These are phyloP conservation scores for Termitomyces eurrhizus DNA, from an alignment of 768 basidiomycete species.

Conservation along the genomic window DNA sequence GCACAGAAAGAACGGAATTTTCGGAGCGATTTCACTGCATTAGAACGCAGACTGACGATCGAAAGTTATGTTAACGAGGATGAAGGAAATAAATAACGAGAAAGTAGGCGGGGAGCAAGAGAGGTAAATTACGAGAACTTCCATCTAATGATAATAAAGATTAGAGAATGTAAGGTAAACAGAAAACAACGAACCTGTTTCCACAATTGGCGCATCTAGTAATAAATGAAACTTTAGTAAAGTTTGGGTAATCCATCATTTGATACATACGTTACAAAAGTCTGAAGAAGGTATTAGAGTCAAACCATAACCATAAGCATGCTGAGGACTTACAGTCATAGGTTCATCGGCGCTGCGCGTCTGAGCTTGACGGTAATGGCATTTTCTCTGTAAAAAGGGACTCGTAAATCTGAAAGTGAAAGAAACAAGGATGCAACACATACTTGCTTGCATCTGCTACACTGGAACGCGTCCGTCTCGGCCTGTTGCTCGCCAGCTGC, in stretches of 20 bases:
- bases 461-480: slow-evolving; percentile 98
- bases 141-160: slow-evolving; percentile 24
- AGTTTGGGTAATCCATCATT: background rate
- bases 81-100: background rate
- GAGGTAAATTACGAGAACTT: slow-evolving; percentile 34
- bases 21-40: background rate
- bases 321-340: slow-evolving; percentile 72
- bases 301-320: background rate
- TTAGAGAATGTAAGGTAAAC: background rate
- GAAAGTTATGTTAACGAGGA: background rate
- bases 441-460: slow-evolving; percentile 88
- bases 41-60: background rate
- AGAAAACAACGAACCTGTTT: slow-evolving; percentile 24
- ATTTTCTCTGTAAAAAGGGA: slow-evolving; percentile 55
- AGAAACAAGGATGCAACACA: slow-evolving; percentile 11
- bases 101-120: background rate
- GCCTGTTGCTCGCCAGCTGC: slow-evolving; percentile 88
- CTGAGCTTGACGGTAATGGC: slow-evolving; percentile 93
- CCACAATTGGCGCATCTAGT: slow-evolving; percentile 21
- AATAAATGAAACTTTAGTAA: slow-evolving; percentile 5
- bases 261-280: slow-evolving; percentile 75
- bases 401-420: background rate
- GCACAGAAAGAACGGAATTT: background rate
- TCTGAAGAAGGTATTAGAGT: slow-evolving; percentile 36
- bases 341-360: slow-evolving; percentile 98